Conservation (phyloP, 176 grass and related monocot genomes). For the Pharus latifolius region DNA sequence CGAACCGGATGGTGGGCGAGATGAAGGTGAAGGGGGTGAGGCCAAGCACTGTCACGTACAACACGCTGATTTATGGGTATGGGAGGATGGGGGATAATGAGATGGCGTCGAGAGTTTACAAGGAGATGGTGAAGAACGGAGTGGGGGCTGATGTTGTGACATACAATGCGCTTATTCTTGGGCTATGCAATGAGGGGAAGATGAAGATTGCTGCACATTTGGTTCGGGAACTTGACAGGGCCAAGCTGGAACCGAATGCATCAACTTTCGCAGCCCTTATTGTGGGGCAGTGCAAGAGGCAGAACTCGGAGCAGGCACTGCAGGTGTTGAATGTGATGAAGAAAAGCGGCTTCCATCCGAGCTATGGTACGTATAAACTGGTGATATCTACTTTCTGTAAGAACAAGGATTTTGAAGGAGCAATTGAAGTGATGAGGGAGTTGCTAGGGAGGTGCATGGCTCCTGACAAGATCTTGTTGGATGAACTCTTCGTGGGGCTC, state of each 20-base stretch:
- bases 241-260: slow-evolving; percentile 56
- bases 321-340: slow-evolving; percentile 74
- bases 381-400: slow-evolving; percentile 66
- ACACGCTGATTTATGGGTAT: slow-evolving; percentile 65
- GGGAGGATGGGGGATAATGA: slow-evolving; percentile 28
- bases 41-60: slow-evolving; percentile 55
- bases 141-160: slow-evolving; percentile 52
- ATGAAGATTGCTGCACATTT: slow-evolving; percentile 41
- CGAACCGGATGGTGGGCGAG: slow-evolving; percentile 41
- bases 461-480: slow-evolving; percentile 49
- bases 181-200: slow-evolving; percentile 66
- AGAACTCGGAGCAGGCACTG: slow-evolving; percentile 73
- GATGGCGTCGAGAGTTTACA: slow-evolving; percentile 34
- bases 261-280: slow-evolving; percentile 65
- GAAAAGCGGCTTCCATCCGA: slow-evolving; percentile 48
- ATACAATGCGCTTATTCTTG: slow-evolving; percentile 73
- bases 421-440: slow-evolving; percentile 53
- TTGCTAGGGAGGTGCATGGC: slow-evolving; percentile 52
- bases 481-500: slow-evolving; percentile 56
- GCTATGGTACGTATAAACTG: slow-evolving; percentile 31
- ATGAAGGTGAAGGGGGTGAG: slow-evolving; percentile 34
- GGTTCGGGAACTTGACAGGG: slow-evolving; percentile 40
- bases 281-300: slow-evolving; percentile 51
- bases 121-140: slow-evolving; percentile 56
- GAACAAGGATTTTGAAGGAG: slow-evolving; percentile 83